Evolutionary conservation across 164 flowering plant genomes (phyloP).

Genomic region (Echeveria elegans): DNA sequence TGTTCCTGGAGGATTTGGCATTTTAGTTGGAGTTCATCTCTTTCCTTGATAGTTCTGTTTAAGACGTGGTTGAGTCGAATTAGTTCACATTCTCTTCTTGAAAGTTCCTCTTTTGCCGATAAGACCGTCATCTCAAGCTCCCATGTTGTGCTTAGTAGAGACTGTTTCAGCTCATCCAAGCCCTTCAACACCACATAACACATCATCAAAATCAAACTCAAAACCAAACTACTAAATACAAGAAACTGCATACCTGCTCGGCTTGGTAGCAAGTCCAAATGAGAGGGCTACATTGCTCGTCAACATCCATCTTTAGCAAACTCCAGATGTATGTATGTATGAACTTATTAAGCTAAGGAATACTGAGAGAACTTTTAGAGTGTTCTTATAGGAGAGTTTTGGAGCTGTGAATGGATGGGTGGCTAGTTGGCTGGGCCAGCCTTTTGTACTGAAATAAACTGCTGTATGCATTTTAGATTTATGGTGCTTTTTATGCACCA

Average conservation of each 20-base stretch:
- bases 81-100: neutral
- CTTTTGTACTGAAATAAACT: neutral
- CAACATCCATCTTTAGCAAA: neutral
- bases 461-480: neutral
- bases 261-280: neutral
- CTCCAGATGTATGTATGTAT: neutral
- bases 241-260: neutral
- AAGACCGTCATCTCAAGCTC: neutral
- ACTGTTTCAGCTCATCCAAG: neutral
- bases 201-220: neutral
- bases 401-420: too few species aligned
- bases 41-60: neutral
- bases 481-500: neutral
- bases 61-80: neutral
- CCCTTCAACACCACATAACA: neutral
- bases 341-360: neutral
- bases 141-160: neutral
- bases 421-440: neutral
- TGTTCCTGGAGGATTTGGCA: neutral
- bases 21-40: neutral
- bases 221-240: neutral
- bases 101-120: neutral
- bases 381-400: neutral
- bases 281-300: neutral
- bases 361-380: neutral